Percentiles rank a stretch among this genome's conserved stretches.
Evolutionary conservation across 2,329 filamentous ascomycete species (phyloP).

Genomic region (Claviceps sp.): DNA sequence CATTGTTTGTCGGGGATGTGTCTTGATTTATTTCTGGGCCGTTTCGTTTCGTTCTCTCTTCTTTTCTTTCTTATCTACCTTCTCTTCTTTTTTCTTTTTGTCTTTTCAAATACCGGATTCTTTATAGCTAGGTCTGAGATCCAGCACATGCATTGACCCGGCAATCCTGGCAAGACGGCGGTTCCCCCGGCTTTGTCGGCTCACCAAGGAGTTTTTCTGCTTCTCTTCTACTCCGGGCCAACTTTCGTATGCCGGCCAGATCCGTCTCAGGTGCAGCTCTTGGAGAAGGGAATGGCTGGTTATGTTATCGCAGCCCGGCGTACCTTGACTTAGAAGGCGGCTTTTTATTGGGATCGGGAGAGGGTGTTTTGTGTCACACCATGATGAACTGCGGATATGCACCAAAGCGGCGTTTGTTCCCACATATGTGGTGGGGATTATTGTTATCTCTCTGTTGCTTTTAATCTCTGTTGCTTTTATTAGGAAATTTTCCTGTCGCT

Average conservation of each 20-base stretch:
- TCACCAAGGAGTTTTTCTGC: neutral
- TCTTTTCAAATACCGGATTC: neutral
- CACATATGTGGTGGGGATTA: constrained; percentile 1
- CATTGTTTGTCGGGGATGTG: too few species aligned
- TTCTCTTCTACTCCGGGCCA: neutral
- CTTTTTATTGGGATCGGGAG: neutral
- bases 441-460: neutral
- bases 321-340: neutral
- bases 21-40: too few species aligned
- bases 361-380: constrained; percentile 1
- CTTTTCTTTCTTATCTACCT: neutral
- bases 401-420: constrained; percentile 13
- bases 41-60: neutral
- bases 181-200: neutral
- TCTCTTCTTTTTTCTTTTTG: neutral
- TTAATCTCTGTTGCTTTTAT: neutral
- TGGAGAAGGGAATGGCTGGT: constrained; percentile 3
- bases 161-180: neutral
- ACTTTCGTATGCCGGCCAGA: neutral
- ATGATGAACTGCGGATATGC: neutral
- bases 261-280: neutral
- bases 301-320: neutral
- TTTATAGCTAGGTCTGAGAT: neutral
- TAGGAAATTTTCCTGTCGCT: too few species aligned
- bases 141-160: neutral